Conservation (phyloP, 2,329 filamentous ascomycete genomes). For the Xylariaceae sp. region DNA sequence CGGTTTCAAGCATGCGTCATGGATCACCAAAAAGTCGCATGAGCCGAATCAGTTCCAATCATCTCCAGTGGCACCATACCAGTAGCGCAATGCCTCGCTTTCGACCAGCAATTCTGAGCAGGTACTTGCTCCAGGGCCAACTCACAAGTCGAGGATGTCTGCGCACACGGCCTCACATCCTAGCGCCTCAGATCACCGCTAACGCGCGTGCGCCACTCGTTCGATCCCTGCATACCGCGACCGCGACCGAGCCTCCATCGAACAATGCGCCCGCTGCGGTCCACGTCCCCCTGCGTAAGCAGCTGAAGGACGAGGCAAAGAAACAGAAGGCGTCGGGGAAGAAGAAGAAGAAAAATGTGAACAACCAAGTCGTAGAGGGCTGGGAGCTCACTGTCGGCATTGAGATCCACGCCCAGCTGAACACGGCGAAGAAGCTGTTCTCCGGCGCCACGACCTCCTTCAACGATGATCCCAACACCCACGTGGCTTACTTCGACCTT, state of each 20-base stretch:
- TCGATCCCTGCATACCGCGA: slow-evolving; percentile 32
- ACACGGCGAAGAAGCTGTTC: slow-evolving; percentile 84
- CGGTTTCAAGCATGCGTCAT: not conserved
- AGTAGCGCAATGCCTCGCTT: slow-evolving; percentile 40
- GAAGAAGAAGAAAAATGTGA: slow-evolving; percentile 42
- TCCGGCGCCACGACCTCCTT: slow-evolving; percentile 64
- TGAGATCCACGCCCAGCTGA: slow-evolving; percentile 94
- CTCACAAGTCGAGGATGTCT: slow-evolving; percentile 41
- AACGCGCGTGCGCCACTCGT: slow-evolving; percentile 13
- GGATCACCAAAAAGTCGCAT: not conserved
- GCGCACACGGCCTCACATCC: slow-evolving; percentile 13
- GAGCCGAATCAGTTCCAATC: not conserved
- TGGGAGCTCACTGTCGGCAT: slow-evolving; percentile 97
- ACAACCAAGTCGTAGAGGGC: slow-evolving; percentile 51
- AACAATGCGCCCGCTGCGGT: slow-evolving; percentile 17
- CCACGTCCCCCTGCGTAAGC: slow-evolving; percentile 59
- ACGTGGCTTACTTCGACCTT: slow-evolving; percentile 82
- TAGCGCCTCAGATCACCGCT: slow-evolving; percentile 1
- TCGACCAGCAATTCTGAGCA: slow-evolving; percentile 41
- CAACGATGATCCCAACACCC: slow-evolving; percentile 71
- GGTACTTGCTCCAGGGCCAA: slow-evolving; percentile 45
- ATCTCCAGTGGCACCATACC: not conserved
- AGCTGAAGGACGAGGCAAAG: slow-evolving; percentile 63
- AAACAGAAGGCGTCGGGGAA: slow-evolving; percentile 41
- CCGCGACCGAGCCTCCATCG: slow-evolving; percentile 20